phyloP scores from a whole-genome alignment of 495 filamentous ascomycete species.

The Neurospora hispaniola region DNA sequence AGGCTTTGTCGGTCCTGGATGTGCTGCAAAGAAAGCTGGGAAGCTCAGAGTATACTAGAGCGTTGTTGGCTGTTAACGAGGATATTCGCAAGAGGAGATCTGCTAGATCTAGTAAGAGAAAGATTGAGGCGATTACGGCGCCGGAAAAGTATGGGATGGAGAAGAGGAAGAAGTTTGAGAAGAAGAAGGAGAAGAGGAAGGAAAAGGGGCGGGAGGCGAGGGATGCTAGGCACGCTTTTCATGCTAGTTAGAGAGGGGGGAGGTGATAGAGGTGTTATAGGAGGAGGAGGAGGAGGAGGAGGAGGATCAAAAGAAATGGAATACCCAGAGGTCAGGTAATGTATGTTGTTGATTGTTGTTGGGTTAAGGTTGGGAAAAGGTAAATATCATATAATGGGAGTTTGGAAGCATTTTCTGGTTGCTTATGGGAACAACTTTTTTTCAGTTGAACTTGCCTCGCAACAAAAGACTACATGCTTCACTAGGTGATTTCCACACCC shows the following conservation, averaged over 20 bases:
- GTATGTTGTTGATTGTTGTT: not conserved
- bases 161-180: conserved; percentile 78
- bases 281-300: no score
- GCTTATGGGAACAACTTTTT: not conserved
- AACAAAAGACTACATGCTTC: not conserved
- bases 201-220: conserved; percentile 60
- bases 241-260: not conserved
- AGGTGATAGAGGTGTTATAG: not conserved
- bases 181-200: conserved; percentile 73
- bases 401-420: not conserved
- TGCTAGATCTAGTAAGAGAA: conserved; percentile 66
- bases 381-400: not conserved
- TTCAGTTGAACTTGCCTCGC: not conserved
- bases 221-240: conserved; percentile 41
- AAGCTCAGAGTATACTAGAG: conserved; percentile 60
- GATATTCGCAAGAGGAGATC: conserved; percentile 58
- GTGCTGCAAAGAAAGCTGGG: conserved; percentile 73
- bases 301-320: not conserved
- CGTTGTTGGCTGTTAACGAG: conserved; percentile 57
- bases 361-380: not conserved
- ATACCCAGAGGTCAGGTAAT: not conserved
- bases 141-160: conserved; percentile 67
- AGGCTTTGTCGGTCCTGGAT: conserved; percentile 62
- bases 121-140: conserved; percentile 70
- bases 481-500: not conserved